Percentiles rank a stretch among this genome's conserved stretches.
These are phyloP conservation scores for Dioszegia crocea DNA, from an alignment of 768 basidiomycete genomes.

Conservation along the genomic window DNA sequence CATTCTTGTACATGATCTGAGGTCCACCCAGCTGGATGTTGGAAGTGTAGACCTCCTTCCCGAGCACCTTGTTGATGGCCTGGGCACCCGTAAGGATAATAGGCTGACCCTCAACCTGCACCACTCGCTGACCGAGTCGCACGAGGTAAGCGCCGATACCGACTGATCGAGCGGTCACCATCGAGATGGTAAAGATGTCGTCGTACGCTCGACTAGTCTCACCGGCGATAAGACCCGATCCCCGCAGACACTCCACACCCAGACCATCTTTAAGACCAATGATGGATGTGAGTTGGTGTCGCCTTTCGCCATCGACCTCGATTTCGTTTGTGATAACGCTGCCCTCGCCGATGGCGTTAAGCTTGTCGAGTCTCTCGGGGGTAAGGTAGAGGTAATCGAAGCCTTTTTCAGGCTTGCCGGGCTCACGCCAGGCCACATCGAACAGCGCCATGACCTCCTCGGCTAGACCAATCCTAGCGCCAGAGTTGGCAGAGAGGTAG, in stretches of 20 bases:
- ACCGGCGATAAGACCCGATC: slow-evolving; percentile 96
- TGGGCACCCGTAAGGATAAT: slow-evolving; percentile 97
- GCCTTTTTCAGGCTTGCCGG: slow-evolving; percentile 82
- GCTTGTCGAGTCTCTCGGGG: slow-evolving; percentile 78
- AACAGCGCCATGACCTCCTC: slow-evolving; percentile 86
- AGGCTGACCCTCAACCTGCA: slow-evolving; percentile 98
- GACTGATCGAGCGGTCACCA: slow-evolving; percentile 96
- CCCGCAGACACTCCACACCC: slow-evolving; percentile 91
- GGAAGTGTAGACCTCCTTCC: slow-evolving; percentile 97
- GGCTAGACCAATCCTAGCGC: slow-evolving; percentile 90
- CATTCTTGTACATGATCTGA: slow-evolving; percentile 99
- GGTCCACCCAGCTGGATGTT: slow-evolving; percentile 98
- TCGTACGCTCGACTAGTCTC: slow-evolving; percentile 98
- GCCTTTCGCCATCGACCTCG: slow-evolving; percentile 76
- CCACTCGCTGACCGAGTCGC: slow-evolving; percentile 91
- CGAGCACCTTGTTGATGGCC: slow-evolving; percentile 97
- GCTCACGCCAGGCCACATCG: slow-evolving; percentile 85
- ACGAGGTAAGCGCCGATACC: slow-evolving; percentile 99
- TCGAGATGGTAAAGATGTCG: slow-evolving; percentile 98
- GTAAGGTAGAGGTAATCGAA: slow-evolving; percentile 94
- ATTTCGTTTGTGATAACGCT: slow-evolving; percentile 78
- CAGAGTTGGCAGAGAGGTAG: slow-evolving; percentile 98
- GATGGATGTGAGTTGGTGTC: slow-evolving; percentile 91
- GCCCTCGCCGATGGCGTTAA: slow-evolving; percentile 76
- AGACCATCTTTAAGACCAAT: slow-evolving; percentile 97